These are phyloP conservation scores for Aureobasidium sp. DNA, from an alignment of 2,329 filamentous ascomycete genomes.

Conservation along the genomic window DNA sequence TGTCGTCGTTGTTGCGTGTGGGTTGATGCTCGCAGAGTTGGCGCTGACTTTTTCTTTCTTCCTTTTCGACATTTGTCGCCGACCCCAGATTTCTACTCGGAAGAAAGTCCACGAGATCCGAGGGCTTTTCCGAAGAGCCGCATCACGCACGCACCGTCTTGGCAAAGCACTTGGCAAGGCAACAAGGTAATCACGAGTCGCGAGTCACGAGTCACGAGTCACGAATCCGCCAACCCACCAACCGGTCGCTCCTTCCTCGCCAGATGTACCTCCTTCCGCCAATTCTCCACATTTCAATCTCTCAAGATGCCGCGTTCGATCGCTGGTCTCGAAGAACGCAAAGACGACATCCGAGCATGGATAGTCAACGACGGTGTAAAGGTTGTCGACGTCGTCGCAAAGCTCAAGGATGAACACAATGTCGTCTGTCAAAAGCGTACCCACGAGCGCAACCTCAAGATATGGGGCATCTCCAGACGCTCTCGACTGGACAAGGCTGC, in stretches of 20 bases:
- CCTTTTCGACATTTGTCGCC: background rate
- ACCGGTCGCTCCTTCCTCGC: background rate
- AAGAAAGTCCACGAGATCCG: no score
- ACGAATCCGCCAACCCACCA: no score
- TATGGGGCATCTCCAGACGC: conserved; percentile 1
- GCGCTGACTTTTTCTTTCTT: conserved; percentile 20
- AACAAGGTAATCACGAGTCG: no score
- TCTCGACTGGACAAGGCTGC: background rate
- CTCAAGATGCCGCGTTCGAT: background rate
- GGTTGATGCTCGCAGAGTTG: background rate
- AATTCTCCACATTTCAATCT: background rate
- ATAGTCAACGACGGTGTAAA: background rate
- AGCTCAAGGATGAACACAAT: conserved; percentile 7
- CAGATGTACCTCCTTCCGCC: background rate
- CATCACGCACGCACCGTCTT: no score
- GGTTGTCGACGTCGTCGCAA: background rate
- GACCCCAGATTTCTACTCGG: background rate
- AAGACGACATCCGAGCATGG: background rate
- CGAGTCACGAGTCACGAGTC: no score
- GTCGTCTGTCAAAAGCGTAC: conserved; percentile 11
- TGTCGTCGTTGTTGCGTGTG: no score
- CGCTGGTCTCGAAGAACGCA: background rate
- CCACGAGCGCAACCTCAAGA: conserved; percentile 1
- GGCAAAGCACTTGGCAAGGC: no score
- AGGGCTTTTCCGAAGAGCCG: conserved; percentile 18